Evolutionary conservation across 139 green algal genomes (phyloP), one percentile per base, ranked within the genome.

Genomic region (Pleodorina starrii): DNA sequence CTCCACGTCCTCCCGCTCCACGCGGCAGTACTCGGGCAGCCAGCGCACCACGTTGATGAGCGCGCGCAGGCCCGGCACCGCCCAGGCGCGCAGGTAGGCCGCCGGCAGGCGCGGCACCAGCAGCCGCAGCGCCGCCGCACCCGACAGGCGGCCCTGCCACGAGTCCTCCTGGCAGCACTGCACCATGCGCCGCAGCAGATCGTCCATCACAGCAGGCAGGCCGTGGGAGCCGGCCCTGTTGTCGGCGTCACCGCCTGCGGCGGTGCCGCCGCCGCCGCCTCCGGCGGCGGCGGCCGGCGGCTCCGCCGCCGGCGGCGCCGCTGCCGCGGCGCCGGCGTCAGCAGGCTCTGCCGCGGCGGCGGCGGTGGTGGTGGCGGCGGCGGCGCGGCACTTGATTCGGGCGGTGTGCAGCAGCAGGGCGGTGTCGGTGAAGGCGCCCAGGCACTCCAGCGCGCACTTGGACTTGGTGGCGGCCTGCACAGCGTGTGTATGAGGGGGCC

Each of bases 161-260:
- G 89, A 90, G 72, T 96, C 95, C 19, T 96, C 95, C 76, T 97
- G 98, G 92, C 98, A 99, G 88, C 94, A 96, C 90, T 99, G 95
- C 88, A 99, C 84, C 46, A 99, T 81, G 17, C 96, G 94, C 5
- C 91, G 90, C 40, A 98, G 69, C 42, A 99, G 90, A 68, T 97
- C 92, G 35, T 98, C 93, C 19, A 99, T 82, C 29, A 98, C 92
- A 11, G 90, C 40, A 12, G 95, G 94, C 60, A 96, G 88, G n/a
- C 73, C 85, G 3, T 90, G 82, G 60, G 29, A 16, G 27, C 42
- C 11, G 79, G 79, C 57, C n/a, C n/a, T n/a, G n/a, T 46, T 43
- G 25, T 71, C 29, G 19, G 72, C 42, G 42, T 71, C 42, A 29
- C 9, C 48, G 25, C 38, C 48, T 21, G 19, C 17, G 21, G 21